Conservation (phyloP, 495 filamentous ascomycete species). For the Aspergillus nanangensis region DNA sequence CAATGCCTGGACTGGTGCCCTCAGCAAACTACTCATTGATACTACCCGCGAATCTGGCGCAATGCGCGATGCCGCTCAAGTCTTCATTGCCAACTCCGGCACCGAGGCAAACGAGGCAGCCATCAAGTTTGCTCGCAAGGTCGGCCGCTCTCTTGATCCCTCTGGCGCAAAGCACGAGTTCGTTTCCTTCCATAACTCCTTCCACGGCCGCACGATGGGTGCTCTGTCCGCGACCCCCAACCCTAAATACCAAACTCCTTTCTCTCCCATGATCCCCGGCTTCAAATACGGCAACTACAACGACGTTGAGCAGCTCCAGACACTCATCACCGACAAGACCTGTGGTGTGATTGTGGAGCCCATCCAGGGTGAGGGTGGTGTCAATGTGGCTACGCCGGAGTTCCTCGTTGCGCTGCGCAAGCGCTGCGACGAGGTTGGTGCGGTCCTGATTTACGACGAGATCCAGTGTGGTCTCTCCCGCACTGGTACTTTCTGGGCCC, state of each 20-base stretch:
- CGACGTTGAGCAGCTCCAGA: slow-evolving; percentile 62
- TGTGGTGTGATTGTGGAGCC: slow-evolving; percentile 97
- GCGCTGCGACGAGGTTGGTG: slow-evolving; percentile 82
- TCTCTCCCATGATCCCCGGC: slow-evolving; percentile 90
- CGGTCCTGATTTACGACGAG: slow-evolving; percentile 90
- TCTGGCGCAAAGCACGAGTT: slow-evolving; percentile 75
- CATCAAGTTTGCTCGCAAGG: slow-evolving; percentile 93
- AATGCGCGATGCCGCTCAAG: slow-evolving; percentile 76
- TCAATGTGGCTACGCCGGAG: slow-evolving; percentile 74
- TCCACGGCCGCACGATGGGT: slow-evolving; percentile 97
- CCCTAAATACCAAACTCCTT: slow-evolving; percentile 94
- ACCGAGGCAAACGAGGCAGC: slow-evolving; percentile 96
- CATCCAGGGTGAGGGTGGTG: slow-evolving; percentile 95
- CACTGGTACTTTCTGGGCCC: slow-evolving; percentile 88
- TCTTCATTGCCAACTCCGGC: slow-evolving; percentile 93
- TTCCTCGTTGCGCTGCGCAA: slow-evolving; percentile 75
- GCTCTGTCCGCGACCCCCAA: slow-evolving; percentile 92
- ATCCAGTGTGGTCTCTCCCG: slow-evolving; percentile 91
- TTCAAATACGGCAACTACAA: slow-evolving; percentile 87
- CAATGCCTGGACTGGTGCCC: slow-evolving; percentile 85
- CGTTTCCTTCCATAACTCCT: slow-evolving; percentile 83
- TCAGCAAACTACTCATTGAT: slow-evolving; percentile 80
- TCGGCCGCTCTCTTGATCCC: slow-evolving; percentile 67
- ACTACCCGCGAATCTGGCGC: slow-evolving; percentile 68
- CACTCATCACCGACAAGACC: slow-evolving; percentile 75